Evolutionary conservation across 163 green algal genomes (phyloP), one percentile per base, ranked within the genome.

Genomic region (Coccomyxa subellipsoidea): DNA sequence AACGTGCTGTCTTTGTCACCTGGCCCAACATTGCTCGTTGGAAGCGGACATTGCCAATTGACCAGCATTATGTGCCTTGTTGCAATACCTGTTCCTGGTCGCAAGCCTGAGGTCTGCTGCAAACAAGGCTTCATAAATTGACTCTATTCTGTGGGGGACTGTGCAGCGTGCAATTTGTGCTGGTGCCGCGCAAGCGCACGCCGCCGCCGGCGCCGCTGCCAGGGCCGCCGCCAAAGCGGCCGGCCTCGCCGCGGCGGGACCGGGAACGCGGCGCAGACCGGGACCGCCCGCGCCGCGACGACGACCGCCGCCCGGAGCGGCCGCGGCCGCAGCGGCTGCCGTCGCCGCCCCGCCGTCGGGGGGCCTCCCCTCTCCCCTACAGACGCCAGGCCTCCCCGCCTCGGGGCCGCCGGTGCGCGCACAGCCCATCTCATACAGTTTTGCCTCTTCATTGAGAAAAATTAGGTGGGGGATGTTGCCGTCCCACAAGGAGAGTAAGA

Each of bases 111-210:
- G n/a, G n/a, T n/a, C n/a, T n/a, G n/a, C n/a, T n/a, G n/a, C n/a
- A n/a, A n/a, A n/a, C n/a, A n/a, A n/a, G n/a, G n/a, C n/a, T n/a
- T n/a, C n/a, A n/a, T n/a, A n/a, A n/a, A n/a, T n/a, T n/a, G n/a
- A n/a, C n/a, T n/a, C 8, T 9, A 0, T 39, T 76, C 25, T 82
- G 27, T 71, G 8, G n/a, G 7, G 35, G 27, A 18, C n/a, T 40
- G 37, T 81, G 71, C 86, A 90, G 85, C 71, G 87, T 90, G 34
- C 86, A 82, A 31, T 91, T 92, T 83, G 84, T 92, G 69, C 83
- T 92, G 83, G 82, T 89, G 76, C 90, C 89, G 31, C 78, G 81
- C 36, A 84, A 85, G 70, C 79, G 78, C 38, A 76, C 81, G 31
- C 81, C 82, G 12, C 80, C 84, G 25, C 80, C 81, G 8, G 25